Base-by-base conservation (phyloP, 371 early-diverging fungal genomes). In the Lichtheimia ramosa region DNA sequence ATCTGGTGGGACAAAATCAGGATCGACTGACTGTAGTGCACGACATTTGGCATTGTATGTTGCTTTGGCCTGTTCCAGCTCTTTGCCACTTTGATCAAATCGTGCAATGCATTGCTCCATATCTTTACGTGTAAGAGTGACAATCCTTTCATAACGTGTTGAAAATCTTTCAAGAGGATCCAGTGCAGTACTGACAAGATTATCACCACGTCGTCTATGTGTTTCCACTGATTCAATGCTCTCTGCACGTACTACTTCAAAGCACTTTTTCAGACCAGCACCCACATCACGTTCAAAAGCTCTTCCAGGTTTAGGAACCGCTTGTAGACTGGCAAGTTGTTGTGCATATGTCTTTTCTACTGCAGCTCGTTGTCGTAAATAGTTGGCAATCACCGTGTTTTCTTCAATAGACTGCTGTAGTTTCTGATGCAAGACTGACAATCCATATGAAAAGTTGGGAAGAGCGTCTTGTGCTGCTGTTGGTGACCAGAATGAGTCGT, bases 221-320 rank as follows among this genome's bases (percentile, higher is more conserved):
- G 81, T 82, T 15, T 80, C 69, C 7, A 81, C 75, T 21, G 86
- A 76, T 13, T 80, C 79, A 21, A 69, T 55, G 61, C 89, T 84
- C 58, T 91, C 91, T 5, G 74, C 55, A 18, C 83, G 78, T 16
- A 91, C 75, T 1, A 85, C 83, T 58, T 86, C 83, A 58, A 83
- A 91, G n/a, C 88, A 87, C 50, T 79, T 81, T 60, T 83, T 82
- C 43, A 91, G 73, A 6, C 86, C 81, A 2, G 86, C 86, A 3
- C 90, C 89, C 23, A 88, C 82, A 71, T 88, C 89, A 40, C 73
- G 74, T 5, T 79, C 80, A 67, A 89, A 89, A 1, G 27, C 61
- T 16, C 43, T 53, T 48, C 39, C 40, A 40, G 25, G 24, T 24
- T 27, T 16, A 14, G 46, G 28, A n/a, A 25, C 18, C 18, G 65